Evolutionary conservation across 192 early-diverging fungal genomes (phyloP).

Genomic region (Coemansia sp.): DNA sequence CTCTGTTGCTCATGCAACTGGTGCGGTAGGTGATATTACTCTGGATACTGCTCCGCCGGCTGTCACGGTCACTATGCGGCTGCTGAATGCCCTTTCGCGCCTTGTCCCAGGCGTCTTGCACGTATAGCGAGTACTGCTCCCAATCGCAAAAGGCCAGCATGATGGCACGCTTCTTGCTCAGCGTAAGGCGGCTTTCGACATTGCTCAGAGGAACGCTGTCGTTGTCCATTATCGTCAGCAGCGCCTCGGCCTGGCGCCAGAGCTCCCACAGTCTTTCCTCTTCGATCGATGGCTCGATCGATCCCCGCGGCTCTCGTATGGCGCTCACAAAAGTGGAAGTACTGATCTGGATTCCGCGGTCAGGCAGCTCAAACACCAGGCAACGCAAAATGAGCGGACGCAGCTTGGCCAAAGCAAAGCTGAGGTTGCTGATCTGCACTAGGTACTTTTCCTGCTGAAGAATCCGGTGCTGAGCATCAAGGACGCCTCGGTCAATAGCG

Average conservation of each 20-base stretch:
- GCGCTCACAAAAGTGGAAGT: conserved; percentile 48
- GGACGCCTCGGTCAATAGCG: conserved; percentile 53
- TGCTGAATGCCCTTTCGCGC: conserved; percentile 47
- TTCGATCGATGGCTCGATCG: conserved; percentile 53
- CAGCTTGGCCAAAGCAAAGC: conserved; percentile 41
- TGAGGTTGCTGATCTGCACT: conserved; percentile 51
- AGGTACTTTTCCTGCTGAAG: conserved; percentile 54
- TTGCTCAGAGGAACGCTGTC: conserved; percentile 43
- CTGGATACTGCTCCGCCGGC: conserved; percentile 38
- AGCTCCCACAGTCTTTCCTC: conserved; percentile 59
- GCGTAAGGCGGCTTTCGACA: conserved; percentile 41
- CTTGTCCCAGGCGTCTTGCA: conserved; percentile 57
- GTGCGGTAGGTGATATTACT: conserved; percentile 13
- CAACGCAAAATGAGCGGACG: conserved; percentile 55
- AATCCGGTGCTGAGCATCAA: conserved; percentile 54
- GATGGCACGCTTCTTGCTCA: conserved; percentile 58
- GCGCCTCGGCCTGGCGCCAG: conserved; percentile 57
- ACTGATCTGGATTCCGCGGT: conserved; percentile 51
- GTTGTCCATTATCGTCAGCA: conserved; percentile 58
- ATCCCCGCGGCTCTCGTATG: conserved; percentile 47
- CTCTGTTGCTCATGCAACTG: conserved; percentile 4
- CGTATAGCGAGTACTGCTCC: conserved; percentile 59
- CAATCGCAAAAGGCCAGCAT: conserved; percentile 59
- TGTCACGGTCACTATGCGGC: conserved; percentile 25
- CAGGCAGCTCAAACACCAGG: conserved; percentile 55